These are phyloP conservation scores for Ogataea henricii DNA, from an alignment of 805 yeast genomes.

Conservation along the genomic window DNA sequence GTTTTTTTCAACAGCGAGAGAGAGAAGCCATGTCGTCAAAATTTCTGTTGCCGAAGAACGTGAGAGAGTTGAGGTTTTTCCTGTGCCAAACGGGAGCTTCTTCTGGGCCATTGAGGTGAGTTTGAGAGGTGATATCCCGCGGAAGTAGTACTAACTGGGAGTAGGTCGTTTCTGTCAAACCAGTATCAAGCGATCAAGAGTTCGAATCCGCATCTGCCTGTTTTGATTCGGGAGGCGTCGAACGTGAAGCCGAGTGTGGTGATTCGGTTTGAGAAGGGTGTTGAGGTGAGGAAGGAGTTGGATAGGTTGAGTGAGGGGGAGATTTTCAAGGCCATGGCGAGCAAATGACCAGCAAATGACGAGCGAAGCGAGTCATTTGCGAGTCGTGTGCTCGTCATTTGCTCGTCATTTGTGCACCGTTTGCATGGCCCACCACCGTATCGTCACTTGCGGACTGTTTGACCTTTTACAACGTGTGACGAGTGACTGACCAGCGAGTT, in stretches of 20 bases:
- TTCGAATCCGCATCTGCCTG: slow-evolving; percentile 66
- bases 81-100: slow-evolving; percentile 79
- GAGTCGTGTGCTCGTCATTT: too few species aligned
- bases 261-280: slow-evolving; percentile 67
- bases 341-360: neutral
- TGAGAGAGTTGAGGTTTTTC: slow-evolving; percentile 81
- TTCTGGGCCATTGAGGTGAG: slow-evolving; percentile 57
- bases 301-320: slow-evolving; percentile 50
- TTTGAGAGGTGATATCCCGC: too few species aligned
- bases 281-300: slow-evolving; percentile 49
- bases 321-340: slow-evolving; percentile 37
- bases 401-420: too few species aligned
- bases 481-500: too few species aligned
- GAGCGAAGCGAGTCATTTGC: too few species aligned
- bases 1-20: too few species aligned
- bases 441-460: too few species aligned
- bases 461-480: too few species aligned
- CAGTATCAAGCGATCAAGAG: slow-evolving; percentile 67
- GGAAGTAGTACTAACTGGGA: neutral
- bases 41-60: slow-evolving; percentile 46
- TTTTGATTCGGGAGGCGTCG: slow-evolving; percentile 74
- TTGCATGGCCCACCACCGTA: too few species aligned
- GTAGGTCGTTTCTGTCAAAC: slow-evolving; percentile 58
- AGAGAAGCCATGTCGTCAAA: slow-evolving; percentile 29
- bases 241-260: slow-evolving; percentile 74